Conservation (phyloP, 2,329 filamentous ascomycete genomes). For the Neonectria neomacrospora region DNA sequence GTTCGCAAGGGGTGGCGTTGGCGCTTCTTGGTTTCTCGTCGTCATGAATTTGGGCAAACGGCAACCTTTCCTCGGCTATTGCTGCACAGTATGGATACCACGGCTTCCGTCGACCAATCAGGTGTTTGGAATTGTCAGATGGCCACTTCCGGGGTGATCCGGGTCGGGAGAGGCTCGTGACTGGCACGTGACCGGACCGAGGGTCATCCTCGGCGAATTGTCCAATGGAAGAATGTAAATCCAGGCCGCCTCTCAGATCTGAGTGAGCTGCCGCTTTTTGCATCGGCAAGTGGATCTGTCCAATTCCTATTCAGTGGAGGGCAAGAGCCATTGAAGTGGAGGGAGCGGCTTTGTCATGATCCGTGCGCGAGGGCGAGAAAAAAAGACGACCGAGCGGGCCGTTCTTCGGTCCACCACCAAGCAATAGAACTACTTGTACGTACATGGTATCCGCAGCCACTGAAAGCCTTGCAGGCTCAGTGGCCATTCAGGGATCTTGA, state of each 20-base stretch:
- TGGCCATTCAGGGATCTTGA: slow-evolving; percentile 32
- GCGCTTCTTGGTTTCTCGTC: slow-evolving; percentile 40
- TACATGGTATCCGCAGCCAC: no score
- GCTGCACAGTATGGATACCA: slow-evolving; percentile 33
- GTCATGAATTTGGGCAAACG: slow-evolving; percentile 43
- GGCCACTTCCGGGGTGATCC: slow-evolving; percentile 45
- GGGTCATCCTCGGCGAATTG: slow-evolving; percentile 36
- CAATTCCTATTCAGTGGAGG: no score
- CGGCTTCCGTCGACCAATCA: slow-evolving; percentile 41
- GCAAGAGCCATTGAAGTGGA: neutral
- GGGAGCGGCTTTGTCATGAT: neutral
- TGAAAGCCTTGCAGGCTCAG: slow-evolving; percentile 1
- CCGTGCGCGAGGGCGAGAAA: slow-evolving; percentile 1
- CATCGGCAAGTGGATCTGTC: no score
- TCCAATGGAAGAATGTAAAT: slow-evolving; percentile 21
- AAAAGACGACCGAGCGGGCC: neutral
- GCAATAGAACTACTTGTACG: neutral
- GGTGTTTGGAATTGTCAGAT: slow-evolving; percentile 45
- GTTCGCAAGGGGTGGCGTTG: slow-evolving; percentile 38
- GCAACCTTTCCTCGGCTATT: slow-evolving; percentile 48
- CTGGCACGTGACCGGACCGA: slow-evolving; percentile 30
- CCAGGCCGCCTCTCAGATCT: neutral
- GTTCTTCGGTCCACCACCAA: slow-evolving; percentile 5
- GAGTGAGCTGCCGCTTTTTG: no score
- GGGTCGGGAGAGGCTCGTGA: slow-evolving; percentile 43